These are phyloP conservation scores for Pichia sp. DNA, from an alignment of 1,139 yeast genomes.

Conservation along the genomic window DNA sequence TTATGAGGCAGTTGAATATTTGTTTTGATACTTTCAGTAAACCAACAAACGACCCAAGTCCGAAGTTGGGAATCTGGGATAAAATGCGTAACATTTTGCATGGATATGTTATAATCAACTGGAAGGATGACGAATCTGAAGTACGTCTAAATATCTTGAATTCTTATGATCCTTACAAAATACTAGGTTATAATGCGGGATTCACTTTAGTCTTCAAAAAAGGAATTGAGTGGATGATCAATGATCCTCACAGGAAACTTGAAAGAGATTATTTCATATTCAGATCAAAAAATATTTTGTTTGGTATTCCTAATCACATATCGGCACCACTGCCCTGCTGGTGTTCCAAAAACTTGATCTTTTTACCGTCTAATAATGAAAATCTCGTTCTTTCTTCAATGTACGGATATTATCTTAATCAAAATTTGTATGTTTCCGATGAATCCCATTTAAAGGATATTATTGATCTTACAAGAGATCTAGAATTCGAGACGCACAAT, in stretches of 20 bases:
- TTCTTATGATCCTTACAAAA: slow-evolving; percentile 67
- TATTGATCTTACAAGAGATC: slow-evolving; percentile 3
- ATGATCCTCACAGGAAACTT: slow-evolving; percentile 39
- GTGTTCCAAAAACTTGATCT: slow-evolving; percentile 45
- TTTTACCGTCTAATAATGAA: slow-evolving; percentile 16
- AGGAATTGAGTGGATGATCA: slow-evolving; percentile 55
- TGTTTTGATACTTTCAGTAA: slow-evolving; percentile 81
- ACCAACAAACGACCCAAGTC: slow-evolving; percentile 79
- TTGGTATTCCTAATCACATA: slow-evolving; percentile 67
- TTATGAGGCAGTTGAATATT: slow-evolving; percentile 74
- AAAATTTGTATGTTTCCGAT: slow-evolving; percentile 16
- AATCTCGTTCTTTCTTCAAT: slow-evolving; percentile 18
- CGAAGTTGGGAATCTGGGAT: slow-evolving; percentile 78
- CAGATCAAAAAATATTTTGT: slow-evolving; percentile 59
- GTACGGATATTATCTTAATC: slow-evolving; percentile 23
- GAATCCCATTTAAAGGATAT: slow-evolving; percentile 3
- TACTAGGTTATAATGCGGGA: slow-evolving; percentile 71
- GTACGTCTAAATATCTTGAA: slow-evolving; percentile 65
- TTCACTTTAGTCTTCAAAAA: slow-evolving; percentile 75
- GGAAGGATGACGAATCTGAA: slow-evolving; percentile 46
- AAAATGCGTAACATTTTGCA: slow-evolving; percentile 59
- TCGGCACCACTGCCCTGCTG: slow-evolving; percentile 57
- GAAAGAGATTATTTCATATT: slow-evolving; percentile 54
- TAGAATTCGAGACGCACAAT: slow-evolving; percentile 47
- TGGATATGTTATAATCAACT: slow-evolving; percentile 45